Evolutionary conservation across 495 filamentous ascomycete genomes (phyloP), one percentile per base, ranked within the genome.

Genomic region (Penicillium silybi): DNA sequence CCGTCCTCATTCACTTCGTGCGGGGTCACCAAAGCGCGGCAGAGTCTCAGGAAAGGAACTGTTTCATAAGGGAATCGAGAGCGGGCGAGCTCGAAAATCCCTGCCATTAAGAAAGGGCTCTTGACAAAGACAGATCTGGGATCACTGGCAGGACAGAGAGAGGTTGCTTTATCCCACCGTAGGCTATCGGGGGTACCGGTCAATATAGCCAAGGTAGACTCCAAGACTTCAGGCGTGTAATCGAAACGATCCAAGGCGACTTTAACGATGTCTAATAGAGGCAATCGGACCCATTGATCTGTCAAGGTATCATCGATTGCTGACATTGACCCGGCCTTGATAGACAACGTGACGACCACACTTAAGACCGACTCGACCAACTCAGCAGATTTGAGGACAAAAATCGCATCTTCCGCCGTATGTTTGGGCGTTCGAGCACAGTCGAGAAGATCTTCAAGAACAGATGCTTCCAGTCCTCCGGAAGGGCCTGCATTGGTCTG

Each of bases 41-140:
- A 81, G 37, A 90, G 63, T 46, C 80, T 80, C 46, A 96, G 56
- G 54, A 97, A 88, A 4, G 93, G 90, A n/a, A 82, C 62, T 19
- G 85, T 82, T 68, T 98, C 93, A 66, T 87, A 90, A 1, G 93
- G 93, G 67, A 90, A 97, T 40, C 92, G 84, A 46, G 78, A 79
- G 18, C 82, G 78, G 2, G 93, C 82, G 50, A 79, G 71, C 18
- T 71, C 66, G 32, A 90, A 78, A 46, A 88, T 76, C 20, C 63
- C 67, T 17, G 72, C 68, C 59, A 84, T 75, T 10, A 90, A 64
- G 3, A 70, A 45, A 8, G 74, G 61, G 49, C 89, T 80, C 13
- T 75, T 71, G 20, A 83, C 64, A 53, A 86, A 85, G 10, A 70
- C 54, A 2, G 59, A 65, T 5, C 80, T 79, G 10, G 80, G 78